Percentiles rank a stretch among this genome's conserved stretches.
phyloP scores from a whole-genome alignment of 257 asterid species.

The Scutellaria baicalensis region DNA sequence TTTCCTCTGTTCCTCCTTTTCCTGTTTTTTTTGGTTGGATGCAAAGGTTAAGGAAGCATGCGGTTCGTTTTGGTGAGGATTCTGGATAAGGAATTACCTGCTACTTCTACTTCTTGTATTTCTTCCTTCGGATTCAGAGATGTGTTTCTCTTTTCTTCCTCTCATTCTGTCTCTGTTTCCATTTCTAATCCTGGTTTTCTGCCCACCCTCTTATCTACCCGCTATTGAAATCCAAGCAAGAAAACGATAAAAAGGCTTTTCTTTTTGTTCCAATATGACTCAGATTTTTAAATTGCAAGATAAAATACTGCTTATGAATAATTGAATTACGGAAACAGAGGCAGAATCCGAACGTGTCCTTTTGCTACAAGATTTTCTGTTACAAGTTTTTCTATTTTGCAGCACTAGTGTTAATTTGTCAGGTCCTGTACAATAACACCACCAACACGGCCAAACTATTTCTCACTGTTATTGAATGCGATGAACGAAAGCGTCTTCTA shows the following conservation, averaged over 20 bases:
- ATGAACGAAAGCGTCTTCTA: constrained; percentile 33
- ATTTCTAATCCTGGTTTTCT: constrained; percentile 26
- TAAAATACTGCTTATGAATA: constrained; percentile 11
- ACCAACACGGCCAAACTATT: constrained; percentile 39
- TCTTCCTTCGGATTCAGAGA: constrained; percentile 27
- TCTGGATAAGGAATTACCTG: constrained; percentile 38
- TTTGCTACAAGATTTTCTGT: constrained; percentile 45
- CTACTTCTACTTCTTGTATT: constrained; percentile 16
- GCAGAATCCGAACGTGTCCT: constrained; percentile 25
- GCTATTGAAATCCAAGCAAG: background rate
- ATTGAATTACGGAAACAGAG: constrained; percentile 29
- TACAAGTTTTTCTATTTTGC: constrained; percentile 52
- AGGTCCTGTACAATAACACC: constrained; percentile 31
- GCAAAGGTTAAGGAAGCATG: constrained; percentile 48
- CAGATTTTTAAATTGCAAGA: background rate
- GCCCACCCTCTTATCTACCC: background rate
- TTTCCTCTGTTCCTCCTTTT: background rate
- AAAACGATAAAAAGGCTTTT: background rate
- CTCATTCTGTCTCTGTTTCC: constrained; percentile 15
- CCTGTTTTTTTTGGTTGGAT: constrained; percentile 16
- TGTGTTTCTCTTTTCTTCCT: constrained; percentile 21
- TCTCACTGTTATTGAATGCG: constrained; percentile 30
- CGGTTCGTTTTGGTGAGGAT: constrained; percentile 51
- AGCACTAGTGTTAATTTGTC: constrained; percentile 55
- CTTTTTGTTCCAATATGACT: background rate